phyloP scores from a whole-genome alignment of 2,329 filamentous ascomycete species.

The Ilyonectria mors-panacis region DNA sequence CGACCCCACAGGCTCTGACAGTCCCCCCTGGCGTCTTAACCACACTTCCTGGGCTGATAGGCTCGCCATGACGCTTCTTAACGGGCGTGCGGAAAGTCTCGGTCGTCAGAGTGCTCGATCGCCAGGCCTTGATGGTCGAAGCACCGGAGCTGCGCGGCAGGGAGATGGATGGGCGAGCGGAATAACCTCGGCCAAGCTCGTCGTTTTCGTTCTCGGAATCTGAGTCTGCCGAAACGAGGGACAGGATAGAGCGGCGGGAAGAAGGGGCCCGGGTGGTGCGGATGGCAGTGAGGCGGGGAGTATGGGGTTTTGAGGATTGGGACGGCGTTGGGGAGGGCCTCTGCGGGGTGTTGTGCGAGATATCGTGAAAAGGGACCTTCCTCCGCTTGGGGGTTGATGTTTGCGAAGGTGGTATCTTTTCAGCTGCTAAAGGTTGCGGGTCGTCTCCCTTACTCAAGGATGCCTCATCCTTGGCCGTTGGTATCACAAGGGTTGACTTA shows the following conservation, averaged over 20 bases:
- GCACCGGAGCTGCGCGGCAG: constrained; percentile 31
- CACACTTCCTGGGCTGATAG: constrained; percentile 39
- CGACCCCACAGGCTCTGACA: constrained; percentile 66
- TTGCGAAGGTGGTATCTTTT: not conserved
- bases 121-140: constrained; percentile 47
- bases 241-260: constrained; percentile 57
- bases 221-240: constrained; percentile 60
- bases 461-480: constrained; percentile 3
- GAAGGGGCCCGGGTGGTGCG: constrained; percentile 48
- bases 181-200: constrained; percentile 42
- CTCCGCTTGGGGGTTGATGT: constrained; percentile 26
- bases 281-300: constrained; percentile 44
- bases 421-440: not conserved
- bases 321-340: constrained; percentile 28
- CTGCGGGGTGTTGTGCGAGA: constrained; percentile 6
- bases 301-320: constrained; percentile 46
- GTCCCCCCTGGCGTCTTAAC: constrained; percentile 66
- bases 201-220: constrained; percentile 59
- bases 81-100: constrained; percentile 48
- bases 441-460: not conserved
- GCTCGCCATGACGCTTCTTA: constrained; percentile 39
- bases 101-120: constrained; percentile 48
- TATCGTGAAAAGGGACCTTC: not conserved
- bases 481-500: not conserved
- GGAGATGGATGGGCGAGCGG: constrained; percentile 33